Conservation (phyloP, 768 basidiomycete genomes). For the Hygrophorus pudorinus region DNA sequence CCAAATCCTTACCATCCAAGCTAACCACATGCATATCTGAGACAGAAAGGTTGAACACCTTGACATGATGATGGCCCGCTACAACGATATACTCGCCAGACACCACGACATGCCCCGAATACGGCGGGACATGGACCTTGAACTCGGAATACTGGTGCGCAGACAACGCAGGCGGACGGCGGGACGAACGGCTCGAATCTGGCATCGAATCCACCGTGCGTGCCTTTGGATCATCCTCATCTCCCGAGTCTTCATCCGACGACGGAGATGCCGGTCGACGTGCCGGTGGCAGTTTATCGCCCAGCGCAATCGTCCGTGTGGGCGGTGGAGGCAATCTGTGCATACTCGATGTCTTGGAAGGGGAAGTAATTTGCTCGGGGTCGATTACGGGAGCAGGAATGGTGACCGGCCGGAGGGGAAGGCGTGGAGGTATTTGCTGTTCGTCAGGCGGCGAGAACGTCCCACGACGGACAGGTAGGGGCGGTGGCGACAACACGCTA, state of each 20-base stretch:
- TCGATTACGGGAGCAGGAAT: slow-evolving; percentile 9
- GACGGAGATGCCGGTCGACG: slow-evolving; percentile 36
- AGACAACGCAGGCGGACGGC: slow-evolving; percentile 34
- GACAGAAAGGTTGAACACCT: slow-evolving; percentile 48
- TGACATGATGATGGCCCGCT: slow-evolving; percentile 48
- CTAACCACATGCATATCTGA: slow-evolving; percentile 35
- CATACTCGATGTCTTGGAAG: slow-evolving; percentile 25
- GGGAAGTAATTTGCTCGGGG: slow-evolving; percentile 9
- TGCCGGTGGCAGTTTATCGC: slow-evolving; percentile 60
- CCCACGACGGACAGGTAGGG: slow-evolving; percentile 34
- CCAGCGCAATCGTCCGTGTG: slow-evolving; percentile 57
- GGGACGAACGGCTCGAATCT: slow-evolving; percentile 59
- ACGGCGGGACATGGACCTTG: slow-evolving; percentile 49
- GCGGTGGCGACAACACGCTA: slow-evolving; percentile 26
- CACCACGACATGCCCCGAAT: slow-evolving; percentile 42
- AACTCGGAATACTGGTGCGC: slow-evolving; percentile 33
- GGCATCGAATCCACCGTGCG: slow-evolving; percentile 46
- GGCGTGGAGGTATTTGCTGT: slow-evolving; percentile 14
- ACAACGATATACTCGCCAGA: slow-evolving; percentile 52
- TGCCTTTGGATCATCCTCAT: slow-evolving; percentile 46
- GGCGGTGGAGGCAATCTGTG: slow-evolving; percentile 60
- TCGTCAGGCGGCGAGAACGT: slow-evolving; percentile 15
- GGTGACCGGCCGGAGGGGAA: slow-evolving; percentile 19
- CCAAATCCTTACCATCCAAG: slow-evolving; percentile 55
- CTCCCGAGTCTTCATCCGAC: slow-evolving; percentile 45